Conservation (phyloP, 805 yeast genomes). For the Spencermartinsiella europaea region DNA sequence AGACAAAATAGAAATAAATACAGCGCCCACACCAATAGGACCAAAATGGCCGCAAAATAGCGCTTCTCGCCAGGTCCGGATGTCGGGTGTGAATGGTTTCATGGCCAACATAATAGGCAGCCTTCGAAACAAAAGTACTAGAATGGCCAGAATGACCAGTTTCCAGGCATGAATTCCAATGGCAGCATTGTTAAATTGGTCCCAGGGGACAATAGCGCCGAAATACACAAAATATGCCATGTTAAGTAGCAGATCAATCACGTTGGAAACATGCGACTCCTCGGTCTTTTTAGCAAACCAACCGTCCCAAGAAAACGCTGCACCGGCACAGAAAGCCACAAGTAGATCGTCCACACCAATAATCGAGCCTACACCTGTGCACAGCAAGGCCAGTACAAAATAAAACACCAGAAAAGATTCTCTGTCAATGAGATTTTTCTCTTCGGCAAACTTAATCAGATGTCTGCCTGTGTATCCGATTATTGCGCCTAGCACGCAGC, state of each 20-base stretch:
- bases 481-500: slow-evolving; percentile 64
- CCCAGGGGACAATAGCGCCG: slow-evolving; percentile 91
- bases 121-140: slow-evolving; percentile 69
- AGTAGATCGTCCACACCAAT: slow-evolving; percentile 85
- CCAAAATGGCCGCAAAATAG: slow-evolving; percentile 93
- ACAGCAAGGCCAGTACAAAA: slow-evolving; percentile 71
- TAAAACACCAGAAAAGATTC: slow-evolving; percentile 86
- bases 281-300: slow-evolving; percentile 79
- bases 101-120: slow-evolving; percentile 73
- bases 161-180: slow-evolving; percentile 77
- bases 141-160: slow-evolving; percentile 65
- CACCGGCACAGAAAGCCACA: slow-evolving; percentile 88
- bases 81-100: slow-evolving; percentile 79
- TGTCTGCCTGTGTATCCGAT: slow-evolving; percentile 71
- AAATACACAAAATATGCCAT: slow-evolving; percentile 84
- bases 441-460: slow-evolving; percentile 69
- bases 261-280: slow-evolving; percentile 81
- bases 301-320: slow-evolving; percentile 93
- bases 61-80: slow-evolving; percentile 90
- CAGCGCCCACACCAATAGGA: slow-evolving; percentile 93
- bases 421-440: slow-evolving; percentile 65
- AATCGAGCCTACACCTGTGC: slow-evolving; percentile 86
- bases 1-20: slow-evolving; percentile 77
- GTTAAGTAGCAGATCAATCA: slow-evolving; percentile 78
- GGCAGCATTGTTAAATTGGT: slow-evolving; percentile 54